Base-by-base conservation (phyloP, 2,329 filamentous ascomycete species). In the Neofusicoccum kwambonambiense region DNA sequence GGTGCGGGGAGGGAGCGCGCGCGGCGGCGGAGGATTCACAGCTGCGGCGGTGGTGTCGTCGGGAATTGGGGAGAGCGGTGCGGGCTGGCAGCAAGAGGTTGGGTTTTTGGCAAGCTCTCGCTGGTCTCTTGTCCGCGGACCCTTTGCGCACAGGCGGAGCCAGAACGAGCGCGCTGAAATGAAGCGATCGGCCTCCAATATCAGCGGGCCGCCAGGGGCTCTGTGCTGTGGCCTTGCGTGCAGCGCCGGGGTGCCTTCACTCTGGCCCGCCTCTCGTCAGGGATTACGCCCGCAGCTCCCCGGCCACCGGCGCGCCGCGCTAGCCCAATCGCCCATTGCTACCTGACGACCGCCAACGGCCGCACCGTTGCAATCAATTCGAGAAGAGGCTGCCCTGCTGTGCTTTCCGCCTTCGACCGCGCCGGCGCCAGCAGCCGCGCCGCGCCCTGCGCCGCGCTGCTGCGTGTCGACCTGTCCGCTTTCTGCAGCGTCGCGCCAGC, bases 171-270 rank as follows among this genome's bases (percentile, higher is more conserved):
- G 31, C 45, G 47, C 22, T 50, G 58, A 62, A 62, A 62, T 62
- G 58, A 62, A 47, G 56, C 58, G 58, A 62, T 62, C 58, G 58
- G 58, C 58, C 58, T 62, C 58, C 58, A 62, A 62, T 62, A 62
- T 62, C 58, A 31, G 9, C 34, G 45, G 58, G 58, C 58, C 58
- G 34, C 44, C 34, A 12, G 34, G 44, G 58, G 45, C 35, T 19
- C 58, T 11, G 58, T 62, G 58, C 58, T 45, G 56, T 22, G 39
- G 56, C 31, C 19, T 57, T 57, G 54, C 54, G 54, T 56, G 51
- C 51, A 56, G 51, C 51, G 37, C 11, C 37, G 11, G 37, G 37
- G 37, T 15, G 37, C 13, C 37, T 39, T 15, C 27, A 31, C 27
- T 31, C 27, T 31, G 27, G 47, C 45, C 45, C 47, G 13, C 22